Percentiles rank a stretch among this genome's conserved stretches.
These are phyloP conservation scores for Saccharomycopsis crataegensis DNA, from an alignment of 1,139 yeast species.

Conservation along the genomic window DNA sequence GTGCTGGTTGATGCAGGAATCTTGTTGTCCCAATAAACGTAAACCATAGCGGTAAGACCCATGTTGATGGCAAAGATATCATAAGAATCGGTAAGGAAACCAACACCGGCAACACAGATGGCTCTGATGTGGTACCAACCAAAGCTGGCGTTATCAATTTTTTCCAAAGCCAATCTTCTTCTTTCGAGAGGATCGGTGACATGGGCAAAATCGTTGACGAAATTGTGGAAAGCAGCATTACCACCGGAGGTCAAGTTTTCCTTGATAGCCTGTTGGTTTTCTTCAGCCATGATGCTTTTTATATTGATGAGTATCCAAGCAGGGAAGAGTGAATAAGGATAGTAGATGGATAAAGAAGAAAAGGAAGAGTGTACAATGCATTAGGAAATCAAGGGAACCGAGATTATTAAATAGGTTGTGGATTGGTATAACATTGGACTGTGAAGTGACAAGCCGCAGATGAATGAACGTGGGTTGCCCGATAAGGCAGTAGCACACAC, in stretches of 20 bases:
- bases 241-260: conserved; percentile 54
- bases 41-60: conserved; percentile 66
- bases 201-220: conserved; percentile 74
- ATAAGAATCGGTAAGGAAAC: conserved; percentile 87
- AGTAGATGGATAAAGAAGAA: too few relatives aligned
- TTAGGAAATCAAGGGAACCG: too few relatives aligned
- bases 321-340: too few relatives aligned
- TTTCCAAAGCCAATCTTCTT: conserved; percentile 82
- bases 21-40: conserved; percentile 63
- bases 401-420: too few relatives aligned
- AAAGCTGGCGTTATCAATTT: conserved; percentile 75
- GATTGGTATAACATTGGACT: too few relatives aligned
- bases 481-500: too few relatives aligned
- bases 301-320: too few relatives aligned
- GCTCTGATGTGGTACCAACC: conserved; percentile 89
- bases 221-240: conserved; percentile 86
- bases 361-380: too few relatives aligned
- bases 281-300: not conserved
- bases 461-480: too few relatives aligned
- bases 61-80: conserved; percentile 86
- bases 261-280: not conserved
- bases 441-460: too few relatives aligned
- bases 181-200: conserved; percentile 83
- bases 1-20: conserved; percentile 65
- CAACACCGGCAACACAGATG: conserved; percentile 88